Conservation (phyloP, 495 filamentous ascomycete species). For the Corynascus novoguineensis region DNA sequence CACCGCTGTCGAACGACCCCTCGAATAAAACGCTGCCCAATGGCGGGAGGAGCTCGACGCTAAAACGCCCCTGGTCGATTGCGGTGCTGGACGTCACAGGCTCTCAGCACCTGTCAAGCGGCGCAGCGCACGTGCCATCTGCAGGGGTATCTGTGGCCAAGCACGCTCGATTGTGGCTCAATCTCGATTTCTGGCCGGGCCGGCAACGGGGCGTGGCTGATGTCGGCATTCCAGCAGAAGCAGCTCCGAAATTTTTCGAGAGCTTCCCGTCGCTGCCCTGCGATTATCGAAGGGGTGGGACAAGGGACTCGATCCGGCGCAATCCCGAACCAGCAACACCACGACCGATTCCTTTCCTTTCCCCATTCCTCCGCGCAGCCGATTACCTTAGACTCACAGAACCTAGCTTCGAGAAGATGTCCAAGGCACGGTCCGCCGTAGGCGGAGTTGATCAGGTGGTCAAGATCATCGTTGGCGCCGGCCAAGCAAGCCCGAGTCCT, state of each 20-base stretch:
- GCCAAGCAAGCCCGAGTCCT: conserved; percentile 94
- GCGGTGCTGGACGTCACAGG: conserved; percentile 18
- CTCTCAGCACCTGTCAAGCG: neutral
- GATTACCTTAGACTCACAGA: neutral
- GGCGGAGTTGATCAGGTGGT: conserved; percentile 68
- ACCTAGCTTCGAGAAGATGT: conserved; percentile 58
- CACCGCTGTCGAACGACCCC: conserved; percentile 25
- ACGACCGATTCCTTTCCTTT: too few species aligned
- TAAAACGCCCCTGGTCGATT: conserved; percentile 2
- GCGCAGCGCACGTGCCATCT: neutral
- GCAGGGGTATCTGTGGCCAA: conserved; percentile 5
- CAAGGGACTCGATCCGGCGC: neutral
- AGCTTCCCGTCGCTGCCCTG: neutral
- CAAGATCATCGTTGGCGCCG: conserved; percentile 96
- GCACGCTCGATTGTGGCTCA: neutral
- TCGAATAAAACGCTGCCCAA: conserved; percentile 14
- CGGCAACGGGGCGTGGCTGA: conserved; percentile 14
- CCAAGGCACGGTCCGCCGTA: conserved; percentile 63
- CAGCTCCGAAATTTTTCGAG: conserved; percentile 17
- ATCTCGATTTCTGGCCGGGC: too few species aligned
- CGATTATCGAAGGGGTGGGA: neutral
- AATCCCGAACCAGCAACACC: neutral
- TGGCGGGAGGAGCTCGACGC: conserved; percentile 7
- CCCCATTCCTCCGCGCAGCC: neutral
- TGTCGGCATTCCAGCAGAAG: neutral